Percentiles rank a stretch among this genome's conserved stretches.
These are phyloP conservation scores for Groenewaldozyma tartarivorans DNA, from an alignment of 805 yeast genomes.

Conservation along the genomic window DNA sequence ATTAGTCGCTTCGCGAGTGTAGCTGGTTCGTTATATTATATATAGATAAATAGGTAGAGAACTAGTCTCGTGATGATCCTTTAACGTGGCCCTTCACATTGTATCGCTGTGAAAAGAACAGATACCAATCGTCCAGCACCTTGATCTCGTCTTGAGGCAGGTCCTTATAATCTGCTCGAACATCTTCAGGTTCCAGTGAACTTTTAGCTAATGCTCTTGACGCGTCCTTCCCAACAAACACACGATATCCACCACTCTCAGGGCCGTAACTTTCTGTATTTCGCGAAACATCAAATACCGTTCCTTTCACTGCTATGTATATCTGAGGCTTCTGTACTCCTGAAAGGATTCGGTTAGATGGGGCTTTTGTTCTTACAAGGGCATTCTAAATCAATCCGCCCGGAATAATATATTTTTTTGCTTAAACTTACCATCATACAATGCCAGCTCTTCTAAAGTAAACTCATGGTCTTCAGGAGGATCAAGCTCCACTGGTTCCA, in stretches of 20 bases:
- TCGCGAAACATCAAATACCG: slow-evolving; percentile 65
- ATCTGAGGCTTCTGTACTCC: slow-evolving; percentile 38
- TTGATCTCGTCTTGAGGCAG: slow-evolving; percentile 50
- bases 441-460: slow-evolving; percentile 33
- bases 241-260: slow-evolving; percentile 63
- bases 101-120: slow-evolving; percentile 48
- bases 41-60: no score
- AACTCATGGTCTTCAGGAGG: slow-evolving; percentile 41
- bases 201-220: slow-evolving; percentile 69
- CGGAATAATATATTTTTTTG: no score
- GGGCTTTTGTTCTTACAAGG: not conserved
- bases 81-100: slow-evolving; percentile 32
- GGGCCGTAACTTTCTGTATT: slow-evolving; percentile 66
- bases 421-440: slow-evolving; percentile 36
- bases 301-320: slow-evolving; percentile 69
- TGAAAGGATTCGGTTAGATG: no score
- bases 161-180: slow-evolving; percentile 28
- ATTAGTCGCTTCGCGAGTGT: no score
- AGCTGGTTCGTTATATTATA: no score
- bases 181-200: slow-evolving; percentile 46
- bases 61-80: no score
- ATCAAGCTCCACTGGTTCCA: slow-evolving; percentile 40
- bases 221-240: slow-evolving; percentile 68
- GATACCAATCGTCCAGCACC: slow-evolving; percentile 67
- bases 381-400: not conserved